Evolutionary conservation across 805 yeast genomes (phyloP), one percentile per base, ranked within the genome.

Genomic region (Candida incommunis): DNA sequence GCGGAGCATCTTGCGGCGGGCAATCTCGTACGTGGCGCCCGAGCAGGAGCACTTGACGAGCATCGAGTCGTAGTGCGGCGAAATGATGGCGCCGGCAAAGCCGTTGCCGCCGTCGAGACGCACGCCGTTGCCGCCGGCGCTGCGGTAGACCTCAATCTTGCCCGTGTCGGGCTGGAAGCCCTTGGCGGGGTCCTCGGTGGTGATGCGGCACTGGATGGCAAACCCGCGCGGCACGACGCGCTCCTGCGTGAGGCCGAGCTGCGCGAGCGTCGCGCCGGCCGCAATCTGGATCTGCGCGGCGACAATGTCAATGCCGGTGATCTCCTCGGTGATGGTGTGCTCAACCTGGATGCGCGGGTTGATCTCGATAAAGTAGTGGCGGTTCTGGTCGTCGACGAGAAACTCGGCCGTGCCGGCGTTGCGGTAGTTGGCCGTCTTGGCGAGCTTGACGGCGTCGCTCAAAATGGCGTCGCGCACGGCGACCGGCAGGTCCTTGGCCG

Each of bases 361-460:
- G 70, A 90, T 90, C 70, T 90, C 98, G 63, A 90, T 90, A 63
- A 90, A 90, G 70, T 90, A 90, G 66, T 90, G 98, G 66, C 97
- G 79, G 72, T 86, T 82, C 69, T 86, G 86, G 53, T 70, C 71
- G 64, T 90, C 98, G 51, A 90, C 97, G 55, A 90, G 73, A 66
- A 90, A 90, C 71, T 90, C 98, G 40, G 96, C 96, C 25, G 98
- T 90, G 69, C 98, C 98, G 22, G 98, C 98, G 62, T 90, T 92
- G 65, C 88, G 74, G 71, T 92, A 90, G 63, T 85, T 81, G 31
- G 95, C 95, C 43, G 78, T 70, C 59, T 74, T 75, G 41, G 97
- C 97, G 58, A 90, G 75, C 63, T 75, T 86, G 51, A 90, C 97
- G 21, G 98, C 98, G 62, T 92, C 98, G 40, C 83, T 76, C 58